phyloP scores from a whole-genome alignment of 345 rosid genomes.

The Garcia nutans region DNA sequence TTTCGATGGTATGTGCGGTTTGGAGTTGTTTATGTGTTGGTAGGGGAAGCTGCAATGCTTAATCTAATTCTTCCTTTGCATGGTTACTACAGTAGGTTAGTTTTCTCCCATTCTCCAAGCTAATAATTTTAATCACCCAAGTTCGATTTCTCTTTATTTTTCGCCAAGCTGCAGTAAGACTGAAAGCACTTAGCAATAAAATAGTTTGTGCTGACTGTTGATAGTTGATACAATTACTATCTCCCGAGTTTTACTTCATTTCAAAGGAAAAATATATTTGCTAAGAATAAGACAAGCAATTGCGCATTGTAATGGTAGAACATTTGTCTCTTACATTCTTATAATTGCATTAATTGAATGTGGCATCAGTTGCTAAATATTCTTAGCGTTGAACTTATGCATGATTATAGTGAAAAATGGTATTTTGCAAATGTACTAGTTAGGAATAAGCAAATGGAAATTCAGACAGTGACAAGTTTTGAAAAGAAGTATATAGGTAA shows the following conservation, averaged over 20 bases:
- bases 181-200: neutral
- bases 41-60: constrained; percentile 33
- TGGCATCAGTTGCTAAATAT: neutral
- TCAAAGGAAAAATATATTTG: neutral
- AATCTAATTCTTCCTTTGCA: constrained; percentile 23
- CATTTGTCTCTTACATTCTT: neutral
- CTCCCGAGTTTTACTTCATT: neutral
- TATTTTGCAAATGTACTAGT: neutral
- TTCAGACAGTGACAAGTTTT: neutral
- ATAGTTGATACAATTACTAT: neutral
- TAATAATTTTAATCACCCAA: neutral
- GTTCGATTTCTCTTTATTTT: neutral
- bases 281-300: neutral
- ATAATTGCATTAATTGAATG: neutral
- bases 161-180: neutral
- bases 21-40: constrained; percentile 32
- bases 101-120: neutral
- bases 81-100: constrained; percentile 25
- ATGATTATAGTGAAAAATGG: neutral
- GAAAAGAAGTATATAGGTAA: no score
- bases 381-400: neutral
- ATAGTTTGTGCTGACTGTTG: neutral
- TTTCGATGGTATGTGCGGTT: constrained; percentile 38
- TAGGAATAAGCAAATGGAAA: neutral
- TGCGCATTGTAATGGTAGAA: neutral